phyloP scores from a whole-genome alignment of 768 basidiomycete genomes.

The Suillus weaverae region DNA sequence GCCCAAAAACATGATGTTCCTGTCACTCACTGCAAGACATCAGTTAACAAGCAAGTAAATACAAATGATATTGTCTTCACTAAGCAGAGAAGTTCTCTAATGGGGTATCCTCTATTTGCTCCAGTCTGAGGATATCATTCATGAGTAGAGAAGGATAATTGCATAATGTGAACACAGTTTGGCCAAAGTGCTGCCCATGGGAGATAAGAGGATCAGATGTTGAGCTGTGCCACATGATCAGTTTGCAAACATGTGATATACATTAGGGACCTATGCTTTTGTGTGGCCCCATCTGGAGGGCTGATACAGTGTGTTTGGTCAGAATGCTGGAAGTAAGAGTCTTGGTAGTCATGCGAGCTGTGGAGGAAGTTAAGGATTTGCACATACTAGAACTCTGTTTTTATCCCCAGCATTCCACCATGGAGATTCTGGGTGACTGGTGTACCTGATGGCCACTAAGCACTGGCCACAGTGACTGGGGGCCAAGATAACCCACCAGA shows the following conservation, averaged over 20 bases:
- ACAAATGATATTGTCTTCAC: background rate
- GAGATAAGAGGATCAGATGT: slow-evolving; percentile 19
- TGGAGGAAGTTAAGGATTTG: background rate
- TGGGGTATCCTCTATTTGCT: slow-evolving; percentile 5
- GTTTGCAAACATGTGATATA: too few relatives aligned
- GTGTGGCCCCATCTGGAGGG: slow-evolving; percentile 16
- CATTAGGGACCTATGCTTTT: slow-evolving; percentile 4
- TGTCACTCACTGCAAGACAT: too few relatives aligned
- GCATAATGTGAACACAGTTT: slow-evolving; percentile 17
- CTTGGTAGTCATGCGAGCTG: background rate
- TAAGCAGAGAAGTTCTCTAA: background rate
- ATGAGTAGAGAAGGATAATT: slow-evolving; percentile 13
- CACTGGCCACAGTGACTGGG: too few relatives aligned
- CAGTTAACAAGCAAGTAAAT: too few relatives aligned
- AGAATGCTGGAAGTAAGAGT: background rate
- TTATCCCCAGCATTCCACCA: background rate
- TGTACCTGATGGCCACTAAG: too few relatives aligned
- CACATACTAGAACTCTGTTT: background rate
- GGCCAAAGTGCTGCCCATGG: slow-evolving; percentile 21
- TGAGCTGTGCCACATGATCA: background rate
- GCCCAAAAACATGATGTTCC: too few relatives aligned
- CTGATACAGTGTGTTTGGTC: background rate
- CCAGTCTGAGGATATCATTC: slow-evolving; percentile 12
- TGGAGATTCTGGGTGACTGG: background rate
- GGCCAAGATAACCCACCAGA: too few relatives aligned